Percentiles rank a stretch among this genome's conserved stretches.
Conservation (phyloP, 2,329 filamentous ascomycete species). For the Beauveria sp. region DNA sequence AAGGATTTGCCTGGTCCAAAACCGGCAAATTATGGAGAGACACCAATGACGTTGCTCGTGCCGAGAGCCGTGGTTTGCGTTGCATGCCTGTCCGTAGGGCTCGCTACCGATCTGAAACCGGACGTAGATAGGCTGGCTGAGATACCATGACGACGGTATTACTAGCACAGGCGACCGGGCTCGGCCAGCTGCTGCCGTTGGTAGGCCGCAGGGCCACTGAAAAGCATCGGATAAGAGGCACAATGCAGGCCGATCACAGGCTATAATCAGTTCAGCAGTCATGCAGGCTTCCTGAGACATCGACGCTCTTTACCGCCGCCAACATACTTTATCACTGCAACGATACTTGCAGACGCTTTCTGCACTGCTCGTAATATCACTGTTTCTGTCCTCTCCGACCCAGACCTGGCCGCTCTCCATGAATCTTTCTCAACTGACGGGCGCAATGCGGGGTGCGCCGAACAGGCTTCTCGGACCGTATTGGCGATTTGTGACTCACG, state of each 20-base stretch:
- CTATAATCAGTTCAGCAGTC: neutral
- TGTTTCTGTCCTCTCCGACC: neutral
- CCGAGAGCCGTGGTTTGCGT: constrained; percentile 3
- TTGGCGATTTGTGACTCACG: neutral
- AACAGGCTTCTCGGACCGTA: no score
- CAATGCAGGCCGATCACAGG: neutral
- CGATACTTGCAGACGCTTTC: neutral
- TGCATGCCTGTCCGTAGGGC: neutral
- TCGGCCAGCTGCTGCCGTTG: neutral
- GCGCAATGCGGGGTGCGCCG: neutral
- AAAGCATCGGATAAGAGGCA: neutral
- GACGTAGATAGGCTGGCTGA: neutral
- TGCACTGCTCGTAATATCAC: neutral
- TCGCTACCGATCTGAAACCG: neutral
- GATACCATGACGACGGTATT: neutral
- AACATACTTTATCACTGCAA: neutral
- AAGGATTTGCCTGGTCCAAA: neutral
- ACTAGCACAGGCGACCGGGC: neutral
- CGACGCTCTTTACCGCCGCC: neutral
- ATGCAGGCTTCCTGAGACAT: neutral
- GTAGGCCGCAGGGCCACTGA: neutral
- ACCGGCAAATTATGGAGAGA: neutral
- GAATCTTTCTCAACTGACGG: neutral
- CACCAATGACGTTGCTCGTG: constrained; percentile 2
- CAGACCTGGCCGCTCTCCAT: neutral